These are phyloP conservation scores for Pseudogymnoascus sp. DNA, from an alignment of 2,329 filamentous ascomycete species.

Conservation along the genomic window DNA sequence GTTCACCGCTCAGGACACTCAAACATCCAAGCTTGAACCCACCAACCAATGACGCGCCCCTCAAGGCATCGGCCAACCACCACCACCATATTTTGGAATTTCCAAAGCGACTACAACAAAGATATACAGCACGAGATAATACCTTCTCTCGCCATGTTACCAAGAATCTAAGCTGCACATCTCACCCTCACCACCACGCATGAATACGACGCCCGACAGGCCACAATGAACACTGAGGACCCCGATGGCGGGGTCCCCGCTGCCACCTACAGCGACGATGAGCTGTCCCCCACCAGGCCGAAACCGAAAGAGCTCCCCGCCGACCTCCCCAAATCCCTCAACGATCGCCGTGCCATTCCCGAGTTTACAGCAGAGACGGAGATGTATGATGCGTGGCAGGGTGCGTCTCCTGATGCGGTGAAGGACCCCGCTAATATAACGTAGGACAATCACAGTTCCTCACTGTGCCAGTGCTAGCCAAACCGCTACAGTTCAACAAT, in stretches of 20 bases:
- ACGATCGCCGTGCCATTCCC: slow-evolving; percentile 70
- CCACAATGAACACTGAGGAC: slow-evolving; percentile 53
- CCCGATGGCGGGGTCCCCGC: slow-evolving; percentile 35
- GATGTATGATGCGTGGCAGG: slow-evolving; percentile 99
- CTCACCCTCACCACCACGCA: slow-evolving; percentile 31
- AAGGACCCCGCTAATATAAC: slow-evolving; percentile 16
- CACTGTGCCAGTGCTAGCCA: slow-evolving; percentile 75
- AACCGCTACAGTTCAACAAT: slow-evolving; percentile 73
- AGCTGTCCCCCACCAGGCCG: slow-evolving; percentile 25
- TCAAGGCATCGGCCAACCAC: slow-evolving; percentile 1
- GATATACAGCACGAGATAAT: background rate
- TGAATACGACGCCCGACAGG: slow-evolving; percentile 12
- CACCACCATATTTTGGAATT: slow-evolving; percentile 5
- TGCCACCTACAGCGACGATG: slow-evolving; percentile 51
- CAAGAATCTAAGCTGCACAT: slow-evolving; percentile 23
- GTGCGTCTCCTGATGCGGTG: slow-evolving; percentile 35
- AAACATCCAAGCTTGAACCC: background rate
- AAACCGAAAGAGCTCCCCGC: slow-evolving; percentile 54
- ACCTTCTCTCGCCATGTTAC: slow-evolving; percentile 10
- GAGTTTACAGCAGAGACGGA: slow-evolving; percentile 74
- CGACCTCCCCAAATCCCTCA: slow-evolving; percentile 84
- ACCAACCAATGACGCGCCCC: slow-evolving; percentile 1
- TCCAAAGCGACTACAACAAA: background rate
- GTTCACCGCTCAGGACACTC: background rate
- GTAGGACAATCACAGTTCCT: slow-evolving; percentile 92